phyloP scores from a whole-genome alignment of 23 red algal species.

The Gracilaria vermiculophylla region DNA sequence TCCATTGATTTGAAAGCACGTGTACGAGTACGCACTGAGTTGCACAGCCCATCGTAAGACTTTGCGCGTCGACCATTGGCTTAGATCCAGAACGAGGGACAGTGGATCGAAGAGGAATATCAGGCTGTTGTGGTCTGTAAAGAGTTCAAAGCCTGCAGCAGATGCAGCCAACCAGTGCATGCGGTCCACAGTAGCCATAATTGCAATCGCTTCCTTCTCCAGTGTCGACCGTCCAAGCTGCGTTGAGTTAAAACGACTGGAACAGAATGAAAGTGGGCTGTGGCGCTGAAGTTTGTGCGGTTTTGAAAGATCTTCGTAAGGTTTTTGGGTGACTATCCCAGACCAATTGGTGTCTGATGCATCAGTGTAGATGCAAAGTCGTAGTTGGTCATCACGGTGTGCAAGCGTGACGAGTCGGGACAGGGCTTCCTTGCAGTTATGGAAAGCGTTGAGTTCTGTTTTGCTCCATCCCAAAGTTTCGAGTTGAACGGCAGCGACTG shows the following conservation, averaged over 20 bases:
- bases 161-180: background rate
- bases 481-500: background rate
- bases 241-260: too few species aligned
- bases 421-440: conserved; percentile 4
- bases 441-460: background rate
- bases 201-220: background rate
- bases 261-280: background rate
- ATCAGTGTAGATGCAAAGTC: conserved; percentile 3
- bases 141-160: background rate
- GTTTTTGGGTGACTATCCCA: conserved; percentile 11
- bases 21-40: background rate
- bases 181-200: background rate
- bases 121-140: too few species aligned
- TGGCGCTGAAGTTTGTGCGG: background rate
- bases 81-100: background rate
- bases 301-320: background rate
- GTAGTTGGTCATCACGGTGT: background rate
- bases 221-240: background rate
- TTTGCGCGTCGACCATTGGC: background rate
- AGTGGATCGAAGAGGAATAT: background rate
- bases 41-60: background rate
- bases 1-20: background rate
- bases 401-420: background rate
- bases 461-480: background rate
- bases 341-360: conserved; percentile 10